These are phyloP conservation scores for Thuidium tamariscinum DNA, from an alignment of 225 moss, liverwort and hornwort species.

Conservation along the genomic window DNA sequence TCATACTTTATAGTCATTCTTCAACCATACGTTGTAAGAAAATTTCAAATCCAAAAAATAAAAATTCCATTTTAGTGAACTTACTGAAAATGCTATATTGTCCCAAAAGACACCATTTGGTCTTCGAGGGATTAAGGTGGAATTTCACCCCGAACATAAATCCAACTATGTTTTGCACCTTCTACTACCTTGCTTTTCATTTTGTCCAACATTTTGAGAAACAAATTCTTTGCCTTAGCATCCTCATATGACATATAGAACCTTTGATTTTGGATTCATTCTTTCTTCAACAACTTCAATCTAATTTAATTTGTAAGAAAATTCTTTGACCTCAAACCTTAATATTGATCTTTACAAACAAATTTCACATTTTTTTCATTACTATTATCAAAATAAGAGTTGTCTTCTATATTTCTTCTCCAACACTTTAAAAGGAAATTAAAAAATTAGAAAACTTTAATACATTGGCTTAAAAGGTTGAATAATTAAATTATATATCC, in stretches of 20 bases:
- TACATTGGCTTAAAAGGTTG: not conserved
- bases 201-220: not conserved
- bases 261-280: not conserved
- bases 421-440: not conserved
- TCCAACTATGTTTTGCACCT: not conserved
- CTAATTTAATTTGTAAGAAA: not conserved
- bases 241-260: not conserved
- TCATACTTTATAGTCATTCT: no score
- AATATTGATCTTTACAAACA: not conserved
- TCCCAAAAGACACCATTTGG: no score
- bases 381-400: not conserved
- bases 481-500: no score
- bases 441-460: not conserved
- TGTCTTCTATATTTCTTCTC: not conserved
- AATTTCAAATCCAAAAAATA: no score
- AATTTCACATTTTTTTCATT: not conserved
- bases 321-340: accelerated
- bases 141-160: not conserved
- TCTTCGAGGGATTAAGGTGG: no score
- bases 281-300: not conserved
- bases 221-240: not conserved
- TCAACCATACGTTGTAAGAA: no score
- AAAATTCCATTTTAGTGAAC: no score
- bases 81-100: no score
- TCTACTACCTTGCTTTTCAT: accelerated